Base-by-base conservation (phyloP, 768 basidiomycete species). In the Termitomyces sp. region DNA sequence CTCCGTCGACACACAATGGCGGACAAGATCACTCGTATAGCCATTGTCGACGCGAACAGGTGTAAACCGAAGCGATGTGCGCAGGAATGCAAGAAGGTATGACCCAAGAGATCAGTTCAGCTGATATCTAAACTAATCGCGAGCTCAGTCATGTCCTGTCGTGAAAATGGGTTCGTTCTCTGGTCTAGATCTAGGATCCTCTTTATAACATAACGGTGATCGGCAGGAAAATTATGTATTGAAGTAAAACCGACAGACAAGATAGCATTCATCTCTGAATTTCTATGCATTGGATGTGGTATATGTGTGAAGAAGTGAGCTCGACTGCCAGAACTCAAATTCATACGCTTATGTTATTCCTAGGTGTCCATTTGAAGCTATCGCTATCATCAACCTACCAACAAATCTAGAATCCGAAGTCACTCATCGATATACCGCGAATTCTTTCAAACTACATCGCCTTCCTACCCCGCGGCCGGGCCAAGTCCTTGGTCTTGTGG, bases 281-380 rank as follows among this genome's bases (percentile, higher is more conserved):
- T 96, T 69, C 79, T 99, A 52, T 99, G 97, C 70, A 99, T 99
- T 57, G 97, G 97, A 64, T 99, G 97, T 72, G 97, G 97, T 90
- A 98, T 99, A 66, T 99, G 97, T 70, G 95, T 98, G 32, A 98
- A 98, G 76, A 99, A 98, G 96, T 97, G 66, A 68, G 88, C 75
- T 50, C 23, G 53, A 33, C 11, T 15, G n/a, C 43, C 18, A 20
- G 16, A 29, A 31, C 42, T 13, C 54, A 12, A 46, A 32, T 16
- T 15, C 18, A 41, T 39, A 31, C 35, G 13, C 45, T 53, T 2
- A 54, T 32, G 1, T 35, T 27, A 5, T 22, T 35, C 38, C 3
- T 60, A 98, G 96, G 74, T 99, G 97, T 67, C 97, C 97, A 25
- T 99, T 99, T 66, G 97, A 99, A 76, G 97, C 97, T 56, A 98